Conservation (phyloP, 495 filamentous ascomycete species). For the Hypoxylon subgilvum region DNA sequence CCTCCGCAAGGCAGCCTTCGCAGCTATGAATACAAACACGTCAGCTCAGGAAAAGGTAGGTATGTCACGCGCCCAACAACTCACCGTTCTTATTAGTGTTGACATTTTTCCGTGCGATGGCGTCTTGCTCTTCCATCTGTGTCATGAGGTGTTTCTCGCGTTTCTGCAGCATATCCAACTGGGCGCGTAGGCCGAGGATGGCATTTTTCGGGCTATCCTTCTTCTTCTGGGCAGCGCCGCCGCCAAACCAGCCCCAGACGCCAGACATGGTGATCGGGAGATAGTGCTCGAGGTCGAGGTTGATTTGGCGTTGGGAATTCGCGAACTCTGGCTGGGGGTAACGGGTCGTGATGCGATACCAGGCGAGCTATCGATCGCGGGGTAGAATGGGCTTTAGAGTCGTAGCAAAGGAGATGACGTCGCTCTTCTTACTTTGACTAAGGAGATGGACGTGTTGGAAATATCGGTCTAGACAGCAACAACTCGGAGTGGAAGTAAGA, state of each 20-base stretch:
- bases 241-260: constrained; percentile 87
- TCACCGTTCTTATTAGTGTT: constrained; percentile 88
- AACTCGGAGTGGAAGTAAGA: neutral
- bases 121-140: constrained; percentile 93
- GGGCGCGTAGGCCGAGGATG: constrained; percentile 83
- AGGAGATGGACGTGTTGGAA: constrained; percentile 1
- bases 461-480: neutral
- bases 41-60: constrained; percentile 15
- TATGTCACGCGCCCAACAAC: constrained; percentile 37
- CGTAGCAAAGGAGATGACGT: constrained; percentile 25
- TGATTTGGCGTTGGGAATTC: constrained; percentile 10
- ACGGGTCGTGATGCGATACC: constrained; percentile 5
- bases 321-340: neutral
- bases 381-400: constrained; percentile 18
- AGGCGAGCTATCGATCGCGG: constrained; percentile 27
- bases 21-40: constrained; percentile 60
- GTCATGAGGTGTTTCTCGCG: constrained; percentile 86
- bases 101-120: constrained; percentile 87
- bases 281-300: constrained; percentile 8
- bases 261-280: constrained; percentile 56
- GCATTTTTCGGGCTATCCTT: constrained; percentile 97
- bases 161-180: constrained; percentile 98
- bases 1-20: constrained; percentile 87
- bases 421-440: constrained; percentile 15
- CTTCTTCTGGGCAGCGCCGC: constrained; percentile 76